Conservation (phyloP, 148 eudicot genomes). For the Rhododendron ferrugineum region DNA sequence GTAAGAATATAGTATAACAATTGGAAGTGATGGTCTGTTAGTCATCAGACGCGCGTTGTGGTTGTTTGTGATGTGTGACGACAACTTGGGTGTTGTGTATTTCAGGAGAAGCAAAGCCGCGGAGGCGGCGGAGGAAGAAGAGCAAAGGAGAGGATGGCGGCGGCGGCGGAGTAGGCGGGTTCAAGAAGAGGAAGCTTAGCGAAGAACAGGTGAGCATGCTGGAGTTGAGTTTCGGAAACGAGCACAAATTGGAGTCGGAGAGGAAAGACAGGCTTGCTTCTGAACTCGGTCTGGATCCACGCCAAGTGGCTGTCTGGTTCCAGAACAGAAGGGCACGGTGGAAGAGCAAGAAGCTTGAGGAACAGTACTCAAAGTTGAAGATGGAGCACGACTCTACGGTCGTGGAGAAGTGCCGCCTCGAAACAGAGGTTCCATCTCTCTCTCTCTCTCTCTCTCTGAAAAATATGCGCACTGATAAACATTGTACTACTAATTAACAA, state of each 20-base stretch:
- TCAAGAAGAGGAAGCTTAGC: conserved; percentile 62
- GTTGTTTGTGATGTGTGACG: background rate
- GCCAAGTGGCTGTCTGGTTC: conserved; percentile 97
- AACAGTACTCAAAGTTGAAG: conserved; percentile 61
- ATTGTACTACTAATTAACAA: too few species aligned
- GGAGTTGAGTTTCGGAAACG: conserved; percentile 60
- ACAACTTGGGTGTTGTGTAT: background rate
- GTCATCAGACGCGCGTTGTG: too few species aligned
- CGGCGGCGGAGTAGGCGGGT: conserved; percentile 20
- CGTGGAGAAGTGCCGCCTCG: conserved; percentile 65
- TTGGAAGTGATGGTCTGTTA: background rate
- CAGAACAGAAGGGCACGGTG: conserved; percentile 90
- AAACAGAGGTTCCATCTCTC: conserved; percentile 51
- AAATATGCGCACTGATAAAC: background rate
- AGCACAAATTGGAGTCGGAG: conserved; percentile 83
- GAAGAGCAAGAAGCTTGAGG: conserved; percentile 84
- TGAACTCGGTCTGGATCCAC: conserved; percentile 80
- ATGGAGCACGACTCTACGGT: conserved; percentile 42
- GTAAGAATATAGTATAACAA: background rate
- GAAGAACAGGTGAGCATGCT: conserved; percentile 57
- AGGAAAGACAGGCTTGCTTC: conserved; percentile 67
- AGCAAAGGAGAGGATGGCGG: conserved; percentile 21
- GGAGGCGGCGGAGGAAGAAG: conserved; percentile 39
- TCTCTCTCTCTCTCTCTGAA: background rate
- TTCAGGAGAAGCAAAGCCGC: conserved; percentile 33